phyloP scores from a whole-genome alignment of 2,329 filamentous ascomycete species.

The Neopestalotiopsis sp. region DNA sequence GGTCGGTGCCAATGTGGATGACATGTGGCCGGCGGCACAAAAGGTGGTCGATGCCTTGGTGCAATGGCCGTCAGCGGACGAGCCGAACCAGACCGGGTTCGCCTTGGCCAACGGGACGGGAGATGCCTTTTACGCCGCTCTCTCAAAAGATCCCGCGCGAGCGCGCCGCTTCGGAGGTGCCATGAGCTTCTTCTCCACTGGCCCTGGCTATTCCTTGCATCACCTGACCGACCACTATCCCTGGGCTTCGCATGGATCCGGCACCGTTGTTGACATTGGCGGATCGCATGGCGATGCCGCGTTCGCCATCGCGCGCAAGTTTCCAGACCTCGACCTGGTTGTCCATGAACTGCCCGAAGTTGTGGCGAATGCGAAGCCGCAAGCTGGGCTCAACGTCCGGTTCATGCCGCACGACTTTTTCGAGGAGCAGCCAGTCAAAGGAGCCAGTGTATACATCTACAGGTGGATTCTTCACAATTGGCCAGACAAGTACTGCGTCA shows the following conservation, averaged over 20 bases:
- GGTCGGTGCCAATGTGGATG: slow-evolving; percentile 21
- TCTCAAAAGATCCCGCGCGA: neutral
- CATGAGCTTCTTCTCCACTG: neutral
- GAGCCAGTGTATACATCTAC: slow-evolving; percentile 46
- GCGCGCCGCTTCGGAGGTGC: neutral
- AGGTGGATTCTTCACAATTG: slow-evolving; percentile 52
- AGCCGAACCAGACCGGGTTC: neutral
- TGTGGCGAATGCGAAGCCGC: neutral
- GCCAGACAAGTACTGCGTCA: slow-evolving; percentile 40
- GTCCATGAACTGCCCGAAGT: neutral
- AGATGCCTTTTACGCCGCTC: neutral
- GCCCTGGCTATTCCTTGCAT: neutral
- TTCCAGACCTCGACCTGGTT: neutral
- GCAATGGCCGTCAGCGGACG: neutral
- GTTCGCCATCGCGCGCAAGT: neutral
- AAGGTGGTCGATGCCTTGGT: slow-evolving; percentile 3
- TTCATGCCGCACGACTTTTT: neutral
- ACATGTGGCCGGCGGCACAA: slow-evolving; percentile 21
- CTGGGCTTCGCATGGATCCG: neutral
- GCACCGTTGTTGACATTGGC: neutral
- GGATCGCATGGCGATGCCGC: neutral
- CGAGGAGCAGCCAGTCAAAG: slow-evolving; percentile 41
- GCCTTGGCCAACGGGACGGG: neutral
- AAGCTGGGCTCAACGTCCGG: neutral
- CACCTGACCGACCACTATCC: neutral